Evolutionary conservation across 495 filamentous ascomycete genomes (phyloP), one percentile per base, ranked within the genome.

Genomic region (Terfezia claveryi): DNA sequence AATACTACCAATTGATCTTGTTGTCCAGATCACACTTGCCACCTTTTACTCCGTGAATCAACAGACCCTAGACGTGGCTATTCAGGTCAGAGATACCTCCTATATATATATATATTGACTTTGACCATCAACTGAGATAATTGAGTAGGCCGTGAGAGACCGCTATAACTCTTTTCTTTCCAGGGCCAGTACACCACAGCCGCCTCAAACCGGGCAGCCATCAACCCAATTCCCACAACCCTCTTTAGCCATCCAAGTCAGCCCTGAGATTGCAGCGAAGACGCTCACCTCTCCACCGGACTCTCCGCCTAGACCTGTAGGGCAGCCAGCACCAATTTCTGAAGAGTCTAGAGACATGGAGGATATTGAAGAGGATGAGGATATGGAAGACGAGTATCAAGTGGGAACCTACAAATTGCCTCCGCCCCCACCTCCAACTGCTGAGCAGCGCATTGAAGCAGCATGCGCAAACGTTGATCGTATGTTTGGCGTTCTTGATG

Each of bases 401-500:
- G 55, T 65, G 41, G 63, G 63, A 20, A 61, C 64, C 14, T 94
- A 92, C 70, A 77, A 76, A 50, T 70, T 96, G 6, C 83, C 87
- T 0, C 74, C 81, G n/a, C 83, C 87, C 4, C 82, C 81, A 17
- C 75, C 76, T 1, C 62, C 95, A 52, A 79, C 75, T 38, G 72
- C 80, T 49, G 72, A 83, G 12, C 75, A 88, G 63, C 77, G 79
- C 2, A 68, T 71, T 32, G 78, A 80, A 57, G 74, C 82, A 51
- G 80, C 83, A 46, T 75, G 81, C 60, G 73, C 73, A 53, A 80
- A 83, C 0, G 76, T 91, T 8, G 72, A 74, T 4, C 76, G 87
- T 53, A 77, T 94, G 4, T 91, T 96, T 61, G 73, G 73, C 38
- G 82, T 85, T 59, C 76, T 95, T 59, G 71, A 75, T 51, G 71